Evolutionary conservation across 176 grass and related monocot species (phyloP), one percentile per base, ranked within the genome.

Genomic region (Melocanna baccifera): DNA sequence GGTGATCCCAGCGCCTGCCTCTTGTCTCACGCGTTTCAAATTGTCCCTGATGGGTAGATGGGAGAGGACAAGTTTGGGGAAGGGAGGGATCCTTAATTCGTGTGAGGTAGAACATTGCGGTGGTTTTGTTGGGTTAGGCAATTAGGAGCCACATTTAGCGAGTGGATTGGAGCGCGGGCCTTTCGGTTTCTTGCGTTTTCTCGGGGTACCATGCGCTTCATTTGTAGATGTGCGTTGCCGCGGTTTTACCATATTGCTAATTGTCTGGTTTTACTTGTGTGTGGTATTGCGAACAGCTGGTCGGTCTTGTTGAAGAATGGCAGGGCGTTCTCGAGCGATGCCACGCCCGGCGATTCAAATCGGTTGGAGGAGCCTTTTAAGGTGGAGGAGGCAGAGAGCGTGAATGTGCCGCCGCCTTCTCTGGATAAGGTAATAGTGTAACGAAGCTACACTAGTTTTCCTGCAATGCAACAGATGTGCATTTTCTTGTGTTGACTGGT

Each of bases 351-450:
- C 36, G 87, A 70, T 51, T 37, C 79, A 11, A 88, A 77, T 69
- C 76, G 43, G 14, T 65, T 90, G 4, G 89, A 93, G n/a, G 89
- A 95, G 36, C 89, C 91, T n/a, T 91, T 91, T 36, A 92, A 93
- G 72, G 91, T 98, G 65, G 89, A 93, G 75, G 92, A 98, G 86
- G 91, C 92, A 32, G 89, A 95, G 56, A 91, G 91, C 1, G 64
- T 93, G 32, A 93, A 88, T 83, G 64, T 45, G 32, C 64, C 74
- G 45, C 89, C 87, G n/a, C 87, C 91, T 59, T 77, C 91, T 59
- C 46, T 80, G 12, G 89, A 95, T 52, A 94, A 95, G 95, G 95
- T 97, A 88, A 65, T 68, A 34, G 41, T 2, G 19, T n/a, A 0
- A 50, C 75, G 52, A 29, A 48, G 23, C 34, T 18, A 50, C 42